Evolutionary conservation across 1,284 basidiomycete species (phyloP), one percentile per base, ranked within the genome.

Genomic region (Caloboletus inedulis): DNA sequence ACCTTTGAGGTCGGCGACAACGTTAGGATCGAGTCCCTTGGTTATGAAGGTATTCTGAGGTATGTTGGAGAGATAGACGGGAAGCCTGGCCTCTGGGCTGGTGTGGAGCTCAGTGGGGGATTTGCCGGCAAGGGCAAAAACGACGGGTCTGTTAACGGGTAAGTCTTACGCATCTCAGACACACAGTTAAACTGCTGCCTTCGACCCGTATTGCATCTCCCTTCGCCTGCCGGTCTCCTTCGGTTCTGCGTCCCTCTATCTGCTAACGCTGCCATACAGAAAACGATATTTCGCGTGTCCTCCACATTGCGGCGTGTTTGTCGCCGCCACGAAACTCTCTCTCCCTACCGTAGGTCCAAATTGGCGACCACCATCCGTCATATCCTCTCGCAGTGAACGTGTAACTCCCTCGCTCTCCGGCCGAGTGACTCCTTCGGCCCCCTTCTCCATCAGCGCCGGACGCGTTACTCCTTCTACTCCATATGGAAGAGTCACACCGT

Each of bases 121-220:
- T 95, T 92, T 65, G 71, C 78, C 14, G 94, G 96, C n/a, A 90
- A 90, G 67, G 96, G 96, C 2, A 98, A 98, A 75, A 99, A 99
- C 64, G 85, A 98, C 64, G 96, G 96, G 19, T 83, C 83, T 41
- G 94, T 97, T 3, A 81, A 79, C 58, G 91, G 91, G 94, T 96
- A 66, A 77, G 91, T 70, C 30, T 68, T 12, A 3, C 16, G 13
- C 13, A 25, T 47, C 30, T 53, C 41, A 35, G 18, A 46, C 43
- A 36, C 39, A 33, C 23, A 29, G 16, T n/a, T 25, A 47, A 31
- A 6, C 13, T 19, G 18, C 2, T 18, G 14, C 13, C 27, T 40
- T 49, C 35, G 7, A 46, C 39, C 23, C 18, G 4, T n/a, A 14
- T 51, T 13, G 19, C 39, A 31, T 51, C 29, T 21, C 27, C 25